Evolutionary conservation across 2,329 filamentous ascomycete species (phyloP), one percentile per base, ranked within the genome.

Genomic region (Trichoderma asperellum): DNA sequence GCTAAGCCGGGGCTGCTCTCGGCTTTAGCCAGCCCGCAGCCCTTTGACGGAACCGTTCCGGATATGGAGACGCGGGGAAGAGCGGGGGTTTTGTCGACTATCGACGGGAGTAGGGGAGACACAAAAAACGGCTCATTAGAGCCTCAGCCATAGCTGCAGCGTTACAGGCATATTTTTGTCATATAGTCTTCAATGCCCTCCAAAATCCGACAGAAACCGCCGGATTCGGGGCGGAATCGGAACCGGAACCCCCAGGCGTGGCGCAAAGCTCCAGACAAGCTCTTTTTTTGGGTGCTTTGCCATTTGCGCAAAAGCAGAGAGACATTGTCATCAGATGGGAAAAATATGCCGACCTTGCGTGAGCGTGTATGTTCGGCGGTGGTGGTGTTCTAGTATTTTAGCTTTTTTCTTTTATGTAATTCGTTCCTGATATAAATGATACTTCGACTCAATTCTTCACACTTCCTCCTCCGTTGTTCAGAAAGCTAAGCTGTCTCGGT

Each of bases 161-260:
- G 5, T 37, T 37, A 12, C 12, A 37, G 12, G 10, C 16, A 14
- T 5, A 5, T 11, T 64, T 64, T 55, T 56, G 61, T 64, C 49
- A 56, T 21, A 4, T 11, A 18, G 10, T 32, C 27, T n/a, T 10
- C 2, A 27, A 18, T 29, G 52, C 18, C 53, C 24, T 24, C 53
- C 52, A 66, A 29, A 32, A 58, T 52, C 63, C 63, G 63, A 67
- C 32, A 49, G 24, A 67, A 67, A 67, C 63, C 63, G 63, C 52
- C 63, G 63, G 63, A 66, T 58, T 67, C 55, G 53, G 55, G 37
- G 53, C 63, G 63, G 63, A 67, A 67, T 59, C 63, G 63, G 63
- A 67, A 43, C 40, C 40, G 40, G 40, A 43, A 43, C 16, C 2
- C 16, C 7, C 40, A n/a, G 18, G 37, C 34, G 40, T 11, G 4